Conservation (phyloP, 1,284 basidiomycete genomes). For the Fomitopsis schrenkii region DNA sequence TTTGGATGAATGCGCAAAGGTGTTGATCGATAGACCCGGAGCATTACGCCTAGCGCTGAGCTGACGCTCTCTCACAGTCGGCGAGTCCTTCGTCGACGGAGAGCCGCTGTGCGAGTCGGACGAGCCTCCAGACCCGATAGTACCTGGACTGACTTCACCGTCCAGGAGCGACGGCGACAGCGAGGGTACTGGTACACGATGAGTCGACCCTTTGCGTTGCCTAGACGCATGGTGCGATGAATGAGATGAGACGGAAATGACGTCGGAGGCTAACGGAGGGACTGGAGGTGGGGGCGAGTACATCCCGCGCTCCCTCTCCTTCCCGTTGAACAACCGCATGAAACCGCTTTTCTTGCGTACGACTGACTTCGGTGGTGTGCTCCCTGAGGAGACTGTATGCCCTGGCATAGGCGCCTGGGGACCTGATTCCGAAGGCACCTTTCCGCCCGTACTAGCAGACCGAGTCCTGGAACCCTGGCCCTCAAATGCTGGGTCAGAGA, state of each 20-base stretch:
- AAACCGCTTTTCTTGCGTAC: conserved; percentile 67
- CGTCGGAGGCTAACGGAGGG: conserved; percentile 40
- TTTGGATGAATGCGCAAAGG: conserved; percentile 11
- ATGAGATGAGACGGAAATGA: conserved; percentile 9
- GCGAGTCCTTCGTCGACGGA: conserved; percentile 3
- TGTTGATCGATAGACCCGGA: conserved; percentile 28
- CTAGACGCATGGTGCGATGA: conserved; percentile 12
- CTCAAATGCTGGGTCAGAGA: conserved; percentile 10
- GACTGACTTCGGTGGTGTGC: conserved; percentile 16
- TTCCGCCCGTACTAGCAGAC: conserved; percentile 58
- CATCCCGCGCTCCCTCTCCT: conserved; percentile 36
- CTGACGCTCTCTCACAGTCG: conserved; percentile 17
- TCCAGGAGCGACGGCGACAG: conserved; percentile 22
- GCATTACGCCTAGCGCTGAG: conserved; percentile 24
- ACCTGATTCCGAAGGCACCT: conserved; percentile 40
- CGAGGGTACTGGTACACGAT: conserved; percentile 44
- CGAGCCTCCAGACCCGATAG: conserved; percentile 11
- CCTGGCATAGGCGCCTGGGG: conserved; percentile 30
- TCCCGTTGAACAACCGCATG: conserved; percentile 69
- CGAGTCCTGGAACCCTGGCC: conserved; percentile 28
- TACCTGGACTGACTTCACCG: conserved; percentile 7
- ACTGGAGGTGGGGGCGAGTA: conserved; percentile 47
- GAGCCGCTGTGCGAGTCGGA: conserved; percentile 16
- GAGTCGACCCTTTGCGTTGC: conserved; percentile 17
- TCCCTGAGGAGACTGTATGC: conserved; percentile 36